These are phyloP conservation scores for Trichophyton schoenleinii DNA, from an alignment of 2,329 filamentous ascomycete species.

Conservation along the genomic window DNA sequence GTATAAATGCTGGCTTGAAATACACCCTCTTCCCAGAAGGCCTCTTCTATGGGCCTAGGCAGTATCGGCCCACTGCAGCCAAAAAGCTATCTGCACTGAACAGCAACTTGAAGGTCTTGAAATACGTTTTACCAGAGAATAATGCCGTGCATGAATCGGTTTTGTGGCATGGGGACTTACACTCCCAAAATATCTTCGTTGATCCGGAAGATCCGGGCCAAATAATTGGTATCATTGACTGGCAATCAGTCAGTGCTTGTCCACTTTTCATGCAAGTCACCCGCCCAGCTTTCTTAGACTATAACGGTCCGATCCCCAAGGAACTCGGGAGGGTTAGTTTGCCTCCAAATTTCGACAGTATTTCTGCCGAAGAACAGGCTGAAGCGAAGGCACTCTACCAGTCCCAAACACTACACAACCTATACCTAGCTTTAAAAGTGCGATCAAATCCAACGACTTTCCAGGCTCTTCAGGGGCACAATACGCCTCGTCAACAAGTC, in stretches of 20 bases:
- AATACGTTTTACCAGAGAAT: slow-evolving; percentile 22
- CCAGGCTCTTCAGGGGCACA: slow-evolving; percentile 14
- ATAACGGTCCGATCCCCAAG: slow-evolving; percentile 16
- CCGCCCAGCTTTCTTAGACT: slow-evolving; percentile 16
- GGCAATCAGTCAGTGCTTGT: slow-evolving; percentile 18
- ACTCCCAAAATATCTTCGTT: slow-evolving; percentile 31
- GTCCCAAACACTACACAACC: slow-evolving; percentile 18
- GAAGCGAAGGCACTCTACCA: slow-evolving; percentile 16
- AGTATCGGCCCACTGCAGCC: slow-evolving; percentile 22
- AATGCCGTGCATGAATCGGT: slow-evolving; percentile 17
- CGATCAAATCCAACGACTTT: slow-evolving; percentile 14
- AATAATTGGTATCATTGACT: slow-evolving; percentile 12
- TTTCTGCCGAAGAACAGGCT: slow-evolving; percentile 14
- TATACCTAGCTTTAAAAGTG: slow-evolving; percentile 15
- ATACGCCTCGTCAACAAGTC: slow-evolving; percentile 16
- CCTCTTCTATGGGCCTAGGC: slow-evolving; percentile 17
- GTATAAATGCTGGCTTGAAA: slow-evolving; percentile 17
- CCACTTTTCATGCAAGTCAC: slow-evolving; percentile 16
- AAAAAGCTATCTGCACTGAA: slow-evolving; percentile 20
- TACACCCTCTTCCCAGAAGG: slow-evolving; percentile 14
- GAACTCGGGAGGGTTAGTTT: slow-evolving; percentile 10
- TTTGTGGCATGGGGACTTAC: slow-evolving; percentile 32
- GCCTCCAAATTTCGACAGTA: slow-evolving; percentile 15
- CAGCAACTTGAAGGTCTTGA: slow-evolving; percentile 22
- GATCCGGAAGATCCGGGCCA: slow-evolving; percentile 11